Evolutionary conservation across 306 rosid genomes (phyloP).

Genomic region (Oxytropis ochrocephala): DNA sequence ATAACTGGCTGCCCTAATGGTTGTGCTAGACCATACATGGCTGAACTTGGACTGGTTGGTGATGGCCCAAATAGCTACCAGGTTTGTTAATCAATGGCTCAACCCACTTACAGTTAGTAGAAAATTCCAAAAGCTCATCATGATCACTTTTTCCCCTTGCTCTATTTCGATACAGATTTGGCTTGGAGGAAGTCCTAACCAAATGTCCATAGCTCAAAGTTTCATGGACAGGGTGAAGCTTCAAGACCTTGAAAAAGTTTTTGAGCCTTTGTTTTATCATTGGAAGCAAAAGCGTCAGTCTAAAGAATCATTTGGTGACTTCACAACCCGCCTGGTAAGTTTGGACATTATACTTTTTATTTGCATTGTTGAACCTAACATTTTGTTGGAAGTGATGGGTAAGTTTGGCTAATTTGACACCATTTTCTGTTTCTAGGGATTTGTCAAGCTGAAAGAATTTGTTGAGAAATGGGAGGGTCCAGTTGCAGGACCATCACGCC

Average conservation of each 20-base stretch:
- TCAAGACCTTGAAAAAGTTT: slow-evolving; percentile 82
- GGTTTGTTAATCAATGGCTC: slow-evolving; percentile 42
- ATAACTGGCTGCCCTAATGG: slow-evolving; percentile 96
- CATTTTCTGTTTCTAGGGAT: slow-evolving; percentile 56
- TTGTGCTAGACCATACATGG: slow-evolving; percentile 97
- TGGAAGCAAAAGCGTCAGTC: slow-evolving; percentile 89
- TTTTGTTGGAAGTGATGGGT: not conserved
- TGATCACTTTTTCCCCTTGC: not conserved
- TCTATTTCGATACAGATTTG: slow-evolving; percentile 51
- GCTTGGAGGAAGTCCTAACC: slow-evolving; percentile 90
- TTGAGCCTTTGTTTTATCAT: slow-evolving; percentile 82
- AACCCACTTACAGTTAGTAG: not conserved
- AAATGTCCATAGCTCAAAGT: slow-evolving; percentile 66
- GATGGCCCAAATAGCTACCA: slow-evolving; percentile 99
- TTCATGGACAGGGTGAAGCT: slow-evolving; percentile 93
- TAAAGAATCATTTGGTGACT: slow-evolving; percentile 89
- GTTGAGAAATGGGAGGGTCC: slow-evolving; percentile 94
- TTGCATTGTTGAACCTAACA: not conserved
- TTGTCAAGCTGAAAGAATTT: slow-evolving; percentile 68
- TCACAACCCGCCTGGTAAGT: slow-evolving; percentile 72
- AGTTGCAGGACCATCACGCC: slow-evolving; percentile 45
- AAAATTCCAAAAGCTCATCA: not conserved
- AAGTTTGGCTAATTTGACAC: slow-evolving; percentile 16
- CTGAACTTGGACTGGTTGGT: slow-evolving; percentile 95
- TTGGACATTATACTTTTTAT: not conserved